Conservation (phyloP, 306 rosid species). For the Geum urbanum region DNA sequence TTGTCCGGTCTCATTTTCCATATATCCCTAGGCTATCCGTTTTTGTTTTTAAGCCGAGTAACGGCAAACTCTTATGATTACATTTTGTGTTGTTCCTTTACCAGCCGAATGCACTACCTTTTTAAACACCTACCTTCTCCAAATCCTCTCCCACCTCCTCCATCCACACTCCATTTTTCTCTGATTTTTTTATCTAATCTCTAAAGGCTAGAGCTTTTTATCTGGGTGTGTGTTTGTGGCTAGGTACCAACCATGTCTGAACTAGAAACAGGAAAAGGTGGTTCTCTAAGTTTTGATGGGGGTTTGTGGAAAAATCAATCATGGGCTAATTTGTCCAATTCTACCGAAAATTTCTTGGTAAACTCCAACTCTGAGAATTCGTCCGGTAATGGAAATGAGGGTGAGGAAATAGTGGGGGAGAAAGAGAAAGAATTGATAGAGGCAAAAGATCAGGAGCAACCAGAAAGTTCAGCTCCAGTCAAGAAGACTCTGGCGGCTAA, state of each 20-base stretch:
- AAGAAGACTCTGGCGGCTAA: neutral
- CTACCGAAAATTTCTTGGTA: neutral
- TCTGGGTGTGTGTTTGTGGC: neutral
- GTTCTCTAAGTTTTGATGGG: neutral
- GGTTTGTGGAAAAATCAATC: constrained; percentile 29
- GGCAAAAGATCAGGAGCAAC: neutral
- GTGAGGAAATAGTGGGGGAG: neutral
- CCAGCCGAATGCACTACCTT: constrained; percentile 24
- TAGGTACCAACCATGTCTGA: constrained; percentile 17
- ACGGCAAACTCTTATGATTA: constrained; percentile 48
- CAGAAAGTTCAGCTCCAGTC: neutral
- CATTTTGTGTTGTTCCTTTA: constrained; percentile 33
- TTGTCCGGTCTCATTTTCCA: neutral
- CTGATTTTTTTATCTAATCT: neutral
- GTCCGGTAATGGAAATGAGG: constrained; percentile 10
- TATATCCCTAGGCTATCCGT: constrained; percentile 22
- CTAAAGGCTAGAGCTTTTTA: neutral
- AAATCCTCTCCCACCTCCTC: neutral
- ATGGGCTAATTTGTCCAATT: constrained; percentile 28
- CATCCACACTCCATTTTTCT: neutral
- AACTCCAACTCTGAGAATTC: constrained; percentile 27
- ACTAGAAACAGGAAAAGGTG: constrained; percentile 12
- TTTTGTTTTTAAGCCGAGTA: constrained; percentile 36
- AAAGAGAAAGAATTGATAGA: constrained; percentile 4
- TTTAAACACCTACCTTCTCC: constrained; percentile 20